A percentile compares a stretch with the other conserved stretches of the same genome.
phyloP scores from a whole-genome alignment of 495 filamentous ascomycete genomes.

The Hyaloscypha finlandica region DNA sequence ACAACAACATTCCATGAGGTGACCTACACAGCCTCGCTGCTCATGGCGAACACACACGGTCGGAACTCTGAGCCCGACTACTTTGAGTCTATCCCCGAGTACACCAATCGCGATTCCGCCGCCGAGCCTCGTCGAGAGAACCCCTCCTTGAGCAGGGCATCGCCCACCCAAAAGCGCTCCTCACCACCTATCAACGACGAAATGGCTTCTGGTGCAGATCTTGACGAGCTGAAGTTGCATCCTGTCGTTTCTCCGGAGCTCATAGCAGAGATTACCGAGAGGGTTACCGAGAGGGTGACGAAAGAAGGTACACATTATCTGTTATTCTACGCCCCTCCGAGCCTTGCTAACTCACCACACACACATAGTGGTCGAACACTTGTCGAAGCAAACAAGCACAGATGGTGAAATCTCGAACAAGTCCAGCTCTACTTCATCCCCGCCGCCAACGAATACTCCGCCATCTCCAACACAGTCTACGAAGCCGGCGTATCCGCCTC shows the following conservation, averaged over 20 bases:
- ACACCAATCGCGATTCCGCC: slow-evolving; percentile 18
- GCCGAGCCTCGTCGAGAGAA: slow-evolving; percentile 27
- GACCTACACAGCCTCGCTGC: background rate
- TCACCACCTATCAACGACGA: slow-evolving; percentile 19
- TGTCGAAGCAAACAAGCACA: slow-evolving; percentile 29
- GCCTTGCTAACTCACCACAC: slow-evolving; percentile 8
- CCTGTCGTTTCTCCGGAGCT: slow-evolving; percentile 31
- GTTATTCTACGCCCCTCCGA: slow-evolving; percentile 1
- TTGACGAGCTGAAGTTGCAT: slow-evolving; percentile 5
- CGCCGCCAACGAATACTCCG: slow-evolving; percentile 32
- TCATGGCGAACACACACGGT: background rate
- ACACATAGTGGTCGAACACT: slow-evolving; percentile 29
- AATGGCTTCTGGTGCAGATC: slow-evolving; percentile 23
- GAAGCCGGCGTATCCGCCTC: slow-evolving; percentile 3
- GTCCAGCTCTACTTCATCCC: slow-evolving; percentile 32
- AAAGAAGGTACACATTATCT: slow-evolving; percentile 23
- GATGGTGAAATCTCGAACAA: slow-evolving; percentile 23
- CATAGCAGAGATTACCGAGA: slow-evolving; percentile 30
- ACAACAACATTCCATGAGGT: background rate
- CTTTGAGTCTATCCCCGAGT: slow-evolving; percentile 23
- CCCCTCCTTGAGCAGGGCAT: slow-evolving; percentile 8
- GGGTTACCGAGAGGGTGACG: background rate
- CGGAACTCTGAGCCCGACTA: slow-evolving; percentile 16
- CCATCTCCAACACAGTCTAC: slow-evolving; percentile 28
- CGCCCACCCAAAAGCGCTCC: slow-evolving; percentile 16